Evolutionary conservation across 2,329 filamentous ascomycete species (phyloP).

Genomic region (Botryotinia narcissicola): DNA sequence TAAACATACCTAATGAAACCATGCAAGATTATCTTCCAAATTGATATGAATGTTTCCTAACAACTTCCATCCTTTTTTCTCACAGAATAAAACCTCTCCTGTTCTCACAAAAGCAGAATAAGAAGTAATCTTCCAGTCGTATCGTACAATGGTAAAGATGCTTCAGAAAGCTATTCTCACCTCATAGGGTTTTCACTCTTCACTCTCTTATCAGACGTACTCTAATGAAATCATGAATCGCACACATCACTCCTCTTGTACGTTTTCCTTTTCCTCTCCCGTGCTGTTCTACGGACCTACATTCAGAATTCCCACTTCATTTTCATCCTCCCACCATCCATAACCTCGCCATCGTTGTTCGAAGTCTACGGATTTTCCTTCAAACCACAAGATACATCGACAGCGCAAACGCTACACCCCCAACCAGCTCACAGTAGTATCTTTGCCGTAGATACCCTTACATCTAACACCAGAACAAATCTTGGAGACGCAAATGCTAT

Average conservation of each 20-base stretch:
- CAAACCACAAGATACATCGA: neutral
- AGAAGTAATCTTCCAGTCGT: neutral
- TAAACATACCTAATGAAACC: slow-evolving; percentile 16
- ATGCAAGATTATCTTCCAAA: neutral
- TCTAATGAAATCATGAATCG: neutral
- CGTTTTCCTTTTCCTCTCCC: neutral
- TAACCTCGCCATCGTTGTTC: neutral
- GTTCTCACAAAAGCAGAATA: neutral
- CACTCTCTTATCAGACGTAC: neutral
- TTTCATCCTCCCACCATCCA: neutral
- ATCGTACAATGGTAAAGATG: neutral
- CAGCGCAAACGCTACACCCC: neutral
- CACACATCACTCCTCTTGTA: neutral
- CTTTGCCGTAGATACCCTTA: neutral
- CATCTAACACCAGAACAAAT: neutral
- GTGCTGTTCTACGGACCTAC: neutral
- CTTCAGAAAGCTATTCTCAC: neutral
- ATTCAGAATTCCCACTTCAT: neutral
- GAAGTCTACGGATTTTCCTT: neutral
- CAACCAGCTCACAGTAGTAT: neutral
- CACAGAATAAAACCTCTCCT: neutral
- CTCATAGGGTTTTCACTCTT: neutral
- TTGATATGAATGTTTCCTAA: neutral
- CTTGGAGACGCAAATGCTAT: neutral
- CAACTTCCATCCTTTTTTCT: neutral